phyloP scores from a whole-genome alignment of 257 asterid genomes.

The Striga asiatica region DNA sequence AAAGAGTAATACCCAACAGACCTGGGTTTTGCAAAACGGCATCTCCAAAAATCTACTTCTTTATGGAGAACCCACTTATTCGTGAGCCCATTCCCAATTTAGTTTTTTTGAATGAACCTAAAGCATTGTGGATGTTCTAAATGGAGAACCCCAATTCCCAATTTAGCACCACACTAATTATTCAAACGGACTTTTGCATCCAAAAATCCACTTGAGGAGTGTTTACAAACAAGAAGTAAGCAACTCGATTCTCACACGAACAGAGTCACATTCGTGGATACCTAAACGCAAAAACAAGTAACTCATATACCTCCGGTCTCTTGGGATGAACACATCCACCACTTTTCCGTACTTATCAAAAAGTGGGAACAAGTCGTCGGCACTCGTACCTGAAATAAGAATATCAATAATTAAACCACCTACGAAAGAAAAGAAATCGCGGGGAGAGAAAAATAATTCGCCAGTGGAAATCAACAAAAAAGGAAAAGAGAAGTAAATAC shows the following conservation, averaged over 20 bases:
- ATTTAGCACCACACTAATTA: too few species aligned
- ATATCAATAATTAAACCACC: neutral
- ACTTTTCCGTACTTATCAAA: slow-evolving; percentile 40
- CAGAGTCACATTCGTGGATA: too few species aligned
- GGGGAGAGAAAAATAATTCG: neutral
- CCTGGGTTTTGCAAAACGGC: too few species aligned
- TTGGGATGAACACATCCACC: slow-evolving; percentile 39
- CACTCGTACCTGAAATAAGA: slow-evolving; percentile 16
- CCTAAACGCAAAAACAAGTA: neutral
- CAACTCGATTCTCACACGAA: neutral
- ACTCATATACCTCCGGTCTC: slow-evolving; percentile 31
- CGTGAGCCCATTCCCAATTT: too few species aligned
- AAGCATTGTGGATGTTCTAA: too few species aligned
- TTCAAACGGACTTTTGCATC: too few species aligned
- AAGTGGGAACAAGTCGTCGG: slow-evolving; percentile 39
- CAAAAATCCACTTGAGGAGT: too few species aligned
- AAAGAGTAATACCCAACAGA: too few species aligned
- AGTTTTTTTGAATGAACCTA: too few species aligned
- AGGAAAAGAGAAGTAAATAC: slow-evolving; percentile 15
- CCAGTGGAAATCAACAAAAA: neutral
- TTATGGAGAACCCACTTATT: too few species aligned
- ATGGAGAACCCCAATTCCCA: too few species aligned
- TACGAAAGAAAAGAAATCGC: neutral
- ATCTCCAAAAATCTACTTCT: too few species aligned
- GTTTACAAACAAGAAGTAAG: neutral